Conservation (phyloP, 805 yeast genomes). For the Saturnispora besseyi region DNA sequence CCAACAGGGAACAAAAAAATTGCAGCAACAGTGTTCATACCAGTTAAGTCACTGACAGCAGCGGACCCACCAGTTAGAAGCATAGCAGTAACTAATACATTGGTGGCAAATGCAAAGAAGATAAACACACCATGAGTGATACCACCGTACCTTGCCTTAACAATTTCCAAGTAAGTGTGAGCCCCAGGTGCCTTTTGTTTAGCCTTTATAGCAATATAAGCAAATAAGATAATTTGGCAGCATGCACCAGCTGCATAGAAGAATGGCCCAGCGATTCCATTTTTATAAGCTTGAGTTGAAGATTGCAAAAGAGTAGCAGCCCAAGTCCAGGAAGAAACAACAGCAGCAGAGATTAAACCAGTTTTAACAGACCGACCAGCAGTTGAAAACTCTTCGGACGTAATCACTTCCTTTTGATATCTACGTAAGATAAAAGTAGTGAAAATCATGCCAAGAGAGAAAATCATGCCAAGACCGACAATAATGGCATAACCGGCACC, state of each 20-base stretch:
- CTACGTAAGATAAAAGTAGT: conserved; percentile 64
- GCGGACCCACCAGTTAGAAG: conserved; percentile 86
- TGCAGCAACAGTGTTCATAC: conserved; percentile 70
- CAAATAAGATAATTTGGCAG: conserved; percentile 78
- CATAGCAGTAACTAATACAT: conserved; percentile 88
- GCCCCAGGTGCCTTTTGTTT: conserved; percentile 87
- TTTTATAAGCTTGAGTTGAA: conserved; percentile 66
- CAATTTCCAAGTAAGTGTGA: conserved; percentile 83
- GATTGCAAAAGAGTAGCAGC: conserved; percentile 72
- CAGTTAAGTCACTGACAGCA: conserved; percentile 70
- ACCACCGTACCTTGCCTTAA: conserved; percentile 74
- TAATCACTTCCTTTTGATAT: conserved; percentile 77
- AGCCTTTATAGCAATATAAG: conserved; percentile 79
- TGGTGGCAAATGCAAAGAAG: conserved; percentile 80
- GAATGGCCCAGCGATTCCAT: conserved; percentile 76
- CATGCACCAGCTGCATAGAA: conserved; percentile 84
- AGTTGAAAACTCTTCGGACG: conserved; percentile 90
- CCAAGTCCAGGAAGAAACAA: conserved; percentile 93
- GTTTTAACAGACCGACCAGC: conserved; percentile 86
- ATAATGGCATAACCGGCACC: conserved; percentile 85
- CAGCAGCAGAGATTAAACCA: conserved; percentile 81
- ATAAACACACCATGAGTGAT: conserved; percentile 59
- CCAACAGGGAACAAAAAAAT: conserved; percentile 77
- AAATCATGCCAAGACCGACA: conserved; percentile 77
- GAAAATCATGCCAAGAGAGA: conserved; percentile 62